Evolutionary conservation across 257 asterid genomes (phyloP).

Genomic region (Buddleja alternifolia): DNA sequence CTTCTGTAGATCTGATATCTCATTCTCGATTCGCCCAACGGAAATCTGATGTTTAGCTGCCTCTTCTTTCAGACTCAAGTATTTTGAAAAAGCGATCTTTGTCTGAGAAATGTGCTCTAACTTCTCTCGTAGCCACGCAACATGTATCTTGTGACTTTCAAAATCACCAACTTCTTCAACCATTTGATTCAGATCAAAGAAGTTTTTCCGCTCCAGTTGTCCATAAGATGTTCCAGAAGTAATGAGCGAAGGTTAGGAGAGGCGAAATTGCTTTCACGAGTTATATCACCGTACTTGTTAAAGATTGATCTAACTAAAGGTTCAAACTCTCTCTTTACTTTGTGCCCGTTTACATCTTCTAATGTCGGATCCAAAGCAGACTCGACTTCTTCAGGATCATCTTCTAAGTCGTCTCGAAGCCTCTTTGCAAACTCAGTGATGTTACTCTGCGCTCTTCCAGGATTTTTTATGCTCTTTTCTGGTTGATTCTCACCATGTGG

Average conservation of each 20-base stretch:
- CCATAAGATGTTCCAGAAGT: conserved; percentile 8
- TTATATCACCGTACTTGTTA: conserved; percentile 18
- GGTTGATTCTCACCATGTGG: background rate
- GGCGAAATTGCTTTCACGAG: background rate
- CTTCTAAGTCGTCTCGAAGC: background rate
- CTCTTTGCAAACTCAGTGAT: conserved; percentile 12
- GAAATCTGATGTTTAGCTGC: background rate
- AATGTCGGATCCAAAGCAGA: conserved; percentile 3
- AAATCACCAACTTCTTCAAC: background rate
- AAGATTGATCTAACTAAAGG: conserved; percentile 21
- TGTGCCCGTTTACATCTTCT: background rate
- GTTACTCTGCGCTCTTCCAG: no score
- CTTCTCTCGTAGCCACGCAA: conserved; percentile 28
- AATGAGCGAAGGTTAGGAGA: background rate
- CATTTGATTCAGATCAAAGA: conserved; percentile 6
- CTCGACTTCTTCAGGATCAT: conserved; percentile 23
- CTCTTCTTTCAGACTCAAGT: background rate
- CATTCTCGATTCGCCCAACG: background rate
- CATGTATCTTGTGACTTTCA: conserved; percentile 14
- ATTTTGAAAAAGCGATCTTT: background rate
- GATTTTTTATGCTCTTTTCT: conserved; percentile 13
- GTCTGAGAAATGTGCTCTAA: background rate
- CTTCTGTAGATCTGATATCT: background rate
- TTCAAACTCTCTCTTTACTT: conserved; percentile 12
- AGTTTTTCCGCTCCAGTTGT: background rate